Evolutionary conservation across 495 filamentous ascomycete species (phyloP).

Genomic region (Neurospora sp.): DNA sequence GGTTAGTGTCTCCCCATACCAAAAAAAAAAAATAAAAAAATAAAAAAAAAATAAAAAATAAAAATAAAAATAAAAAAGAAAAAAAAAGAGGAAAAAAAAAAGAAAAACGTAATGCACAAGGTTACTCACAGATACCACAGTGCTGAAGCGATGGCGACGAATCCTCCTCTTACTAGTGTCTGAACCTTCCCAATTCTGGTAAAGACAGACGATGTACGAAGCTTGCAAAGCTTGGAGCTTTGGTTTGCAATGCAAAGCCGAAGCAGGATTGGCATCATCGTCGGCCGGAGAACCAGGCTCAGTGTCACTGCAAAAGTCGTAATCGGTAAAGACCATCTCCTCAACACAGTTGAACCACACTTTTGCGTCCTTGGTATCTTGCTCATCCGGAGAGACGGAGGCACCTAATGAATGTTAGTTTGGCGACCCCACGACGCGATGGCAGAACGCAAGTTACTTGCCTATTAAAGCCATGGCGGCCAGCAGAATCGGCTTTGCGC

Average conservation of each 20-base stretch:
- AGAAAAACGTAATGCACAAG: too few relatives aligned
- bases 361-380: conserved; percentile 18
- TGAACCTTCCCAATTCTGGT: conserved; percentile 21
- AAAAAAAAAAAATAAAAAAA: too few relatives aligned
- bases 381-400: conserved; percentile 19
- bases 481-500: conserved; percentile 13
- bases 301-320: conserved; percentile 21
- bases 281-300: conserved; percentile 7
- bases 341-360: conserved; percentile 25
- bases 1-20: too few relatives aligned
- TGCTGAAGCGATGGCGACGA: conserved; percentile 20
- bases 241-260: neutral
- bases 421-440: neutral
- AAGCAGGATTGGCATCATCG: conserved; percentile 2
- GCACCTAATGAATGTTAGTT: conserved; percentile 9
- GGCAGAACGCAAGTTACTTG: neutral
- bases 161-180: conserved; percentile 18
- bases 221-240: conserved; percentile 22
- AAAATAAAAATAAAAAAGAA: too few relatives aligned
- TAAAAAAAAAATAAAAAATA: too few relatives aligned
- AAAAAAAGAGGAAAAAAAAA: too few relatives aligned
- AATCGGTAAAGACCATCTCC: conserved; percentile 23
- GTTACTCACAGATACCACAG: conserved; percentile 17
- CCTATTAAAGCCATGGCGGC: conserved; percentile 21
- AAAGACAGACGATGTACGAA: conserved; percentile 17